These are phyloP conservation scores for Clavariopsis aquatica DNA, from an alignment of 495 filamentous ascomycete species.

Conservation along the genomic window DNA sequence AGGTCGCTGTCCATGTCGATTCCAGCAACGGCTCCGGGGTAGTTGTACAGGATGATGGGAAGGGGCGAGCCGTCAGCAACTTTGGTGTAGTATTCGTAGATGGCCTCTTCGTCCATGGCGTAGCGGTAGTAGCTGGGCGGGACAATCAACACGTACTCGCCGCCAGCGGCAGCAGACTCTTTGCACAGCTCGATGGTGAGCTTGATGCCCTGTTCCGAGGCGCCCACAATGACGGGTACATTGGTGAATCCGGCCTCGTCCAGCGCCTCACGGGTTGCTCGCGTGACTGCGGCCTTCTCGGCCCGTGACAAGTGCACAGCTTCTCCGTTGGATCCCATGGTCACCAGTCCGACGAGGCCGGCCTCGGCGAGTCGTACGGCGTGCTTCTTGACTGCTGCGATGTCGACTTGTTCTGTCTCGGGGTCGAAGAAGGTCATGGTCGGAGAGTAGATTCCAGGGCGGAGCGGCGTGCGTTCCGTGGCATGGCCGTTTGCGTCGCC, in stretches of 20 bases:
- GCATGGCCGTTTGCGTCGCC: constrained; percentile 26
- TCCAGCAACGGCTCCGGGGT: constrained; percentile 85
- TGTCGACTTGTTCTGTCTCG: constrained; percentile 79
- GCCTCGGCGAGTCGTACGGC: constrained; percentile 77
- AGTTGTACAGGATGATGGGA: constrained; percentile 86
- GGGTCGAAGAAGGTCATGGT: constrained; percentile 90
- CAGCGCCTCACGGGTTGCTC: constrained; percentile 77
- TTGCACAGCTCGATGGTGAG: constrained; percentile 74
- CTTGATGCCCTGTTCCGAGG: constrained; percentile 74
- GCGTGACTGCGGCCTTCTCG: constrained; percentile 74
- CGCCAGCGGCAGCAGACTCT: constrained; percentile 67
- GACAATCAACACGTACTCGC: constrained; percentile 75
- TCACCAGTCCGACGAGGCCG: constrained; percentile 79
- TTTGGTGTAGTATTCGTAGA: constrained; percentile 73
- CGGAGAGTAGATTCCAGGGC: constrained; percentile 83
- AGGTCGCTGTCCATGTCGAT: constrained; percentile 92
- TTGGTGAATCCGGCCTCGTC: constrained; percentile 76
- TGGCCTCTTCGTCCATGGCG: constrained; percentile 73
- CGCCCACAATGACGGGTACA: constrained; percentile 78
- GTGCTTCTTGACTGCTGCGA: constrained; percentile 74
- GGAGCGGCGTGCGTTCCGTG: constrained; percentile 55
- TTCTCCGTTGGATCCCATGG: constrained; percentile 90
- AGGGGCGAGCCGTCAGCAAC: constrained; percentile 76
- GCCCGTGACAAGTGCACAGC: constrained; percentile 76
- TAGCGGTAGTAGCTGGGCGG: constrained; percentile 82